Evolutionary conservation across 768 basidiomycete species (phyloP).

Genomic region (Psilocybe tampanensis): DNA sequence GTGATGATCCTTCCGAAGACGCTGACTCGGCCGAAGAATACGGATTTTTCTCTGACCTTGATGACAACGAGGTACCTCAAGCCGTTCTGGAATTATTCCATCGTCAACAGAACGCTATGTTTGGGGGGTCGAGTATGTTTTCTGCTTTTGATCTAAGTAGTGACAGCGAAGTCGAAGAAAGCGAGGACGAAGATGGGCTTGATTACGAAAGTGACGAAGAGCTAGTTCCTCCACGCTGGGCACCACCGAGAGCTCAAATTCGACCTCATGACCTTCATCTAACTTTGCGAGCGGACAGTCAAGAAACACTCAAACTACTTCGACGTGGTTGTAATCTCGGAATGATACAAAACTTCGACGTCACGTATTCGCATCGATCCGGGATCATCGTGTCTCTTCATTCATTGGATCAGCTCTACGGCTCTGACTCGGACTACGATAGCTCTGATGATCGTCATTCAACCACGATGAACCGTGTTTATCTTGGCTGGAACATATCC

Average conservation of each 20-base stretch:
- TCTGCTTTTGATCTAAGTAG: constrained; percentile 12
- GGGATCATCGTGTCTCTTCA: constrained; percentile 52
- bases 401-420: constrained; percentile 36
- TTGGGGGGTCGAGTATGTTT: not conserved
- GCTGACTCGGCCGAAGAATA: constrained; percentile 38
- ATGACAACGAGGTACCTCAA: not conserved
- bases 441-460: constrained; percentile 12
- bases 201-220: constrained; percentile 28
- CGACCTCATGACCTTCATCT: constrained; percentile 13
- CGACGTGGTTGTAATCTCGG: constrained; percentile 60
- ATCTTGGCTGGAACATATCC: constrained; percentile 70
- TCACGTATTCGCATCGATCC: constrained; percentile 55
- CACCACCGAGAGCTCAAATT: constrained; percentile 49
- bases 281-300: constrained; percentile 13
- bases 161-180: constrained; percentile 36
- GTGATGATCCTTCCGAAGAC: constrained; percentile 37
- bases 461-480: constrained; percentile 47
- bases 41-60: constrained; percentile 25
- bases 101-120: not conserved
- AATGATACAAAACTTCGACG: constrained; percentile 58
- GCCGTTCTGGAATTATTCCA: not conserved
- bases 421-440: constrained; percentile 23
- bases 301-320: constrained; percentile 37
- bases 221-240: constrained; percentile 50
- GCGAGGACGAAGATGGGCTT: constrained; percentile 35